Percentiles rank a stretch among this genome's conserved stretches.
Evolutionary conservation across 2,329 filamentous ascomycete genomes (phyloP).

Genomic region (Helotiales sp.): DNA sequence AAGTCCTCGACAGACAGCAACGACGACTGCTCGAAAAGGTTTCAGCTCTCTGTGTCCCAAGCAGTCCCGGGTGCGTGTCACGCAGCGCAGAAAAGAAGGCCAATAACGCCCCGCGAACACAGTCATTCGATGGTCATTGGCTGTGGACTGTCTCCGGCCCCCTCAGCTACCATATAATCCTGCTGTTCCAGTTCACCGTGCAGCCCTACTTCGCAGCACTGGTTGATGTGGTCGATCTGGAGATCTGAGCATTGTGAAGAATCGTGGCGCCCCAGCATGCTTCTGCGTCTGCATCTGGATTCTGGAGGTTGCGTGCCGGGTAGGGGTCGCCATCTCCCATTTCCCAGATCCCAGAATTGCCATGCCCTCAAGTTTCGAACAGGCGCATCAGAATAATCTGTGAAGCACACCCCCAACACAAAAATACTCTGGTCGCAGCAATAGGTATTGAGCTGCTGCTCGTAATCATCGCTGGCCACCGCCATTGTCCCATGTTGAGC

Average conservation of each 20-base stretch:
- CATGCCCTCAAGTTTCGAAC: too few relatives aligned
- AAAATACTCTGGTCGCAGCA: not conserved
- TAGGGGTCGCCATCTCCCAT: not conserved
- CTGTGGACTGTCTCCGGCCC: not conserved
- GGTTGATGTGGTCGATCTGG: not conserved
- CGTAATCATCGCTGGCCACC: not conserved
- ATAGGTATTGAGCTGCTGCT: not conserved
- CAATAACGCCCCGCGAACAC: slow-evolving; percentile 1
- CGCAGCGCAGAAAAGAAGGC: slow-evolving; percentile 5
- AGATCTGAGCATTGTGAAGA: not conserved
- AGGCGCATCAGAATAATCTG: not conserved
- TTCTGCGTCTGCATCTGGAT: too few relatives aligned
- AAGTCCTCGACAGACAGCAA: too few relatives aligned
- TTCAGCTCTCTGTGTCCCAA: slow-evolving; percentile 7
- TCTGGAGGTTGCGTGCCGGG: not conserved
- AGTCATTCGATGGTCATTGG: not conserved
- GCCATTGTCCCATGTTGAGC: not conserved
- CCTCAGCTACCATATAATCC: not conserved
- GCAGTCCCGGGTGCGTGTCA: slow-evolving; percentile 4
- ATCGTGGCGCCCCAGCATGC: not conserved
- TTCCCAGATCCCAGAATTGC: not conserved
- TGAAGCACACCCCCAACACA: not conserved
- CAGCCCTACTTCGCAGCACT: not conserved
- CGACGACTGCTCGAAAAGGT: slow-evolving; percentile 7
- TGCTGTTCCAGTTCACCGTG: not conserved